Evolutionary conservation across 106 monocot species (phyloP).

Genomic region (Posidonia australis): DNA sequence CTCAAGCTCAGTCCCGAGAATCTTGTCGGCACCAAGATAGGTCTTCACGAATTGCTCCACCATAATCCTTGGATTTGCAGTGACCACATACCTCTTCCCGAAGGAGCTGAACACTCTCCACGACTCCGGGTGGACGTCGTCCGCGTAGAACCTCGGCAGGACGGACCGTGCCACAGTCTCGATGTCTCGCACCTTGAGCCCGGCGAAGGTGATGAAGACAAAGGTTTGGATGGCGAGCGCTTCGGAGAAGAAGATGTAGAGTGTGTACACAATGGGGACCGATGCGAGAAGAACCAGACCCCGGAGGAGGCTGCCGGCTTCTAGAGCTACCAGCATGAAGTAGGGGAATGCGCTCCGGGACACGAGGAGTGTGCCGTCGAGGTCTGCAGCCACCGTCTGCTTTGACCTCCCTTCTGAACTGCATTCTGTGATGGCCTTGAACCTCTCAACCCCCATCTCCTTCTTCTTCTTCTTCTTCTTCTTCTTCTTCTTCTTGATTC

Average conservation of each 20-base stretch:
- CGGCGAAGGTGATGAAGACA: constrained; percentile 26
- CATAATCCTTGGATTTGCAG: constrained; percentile 29
- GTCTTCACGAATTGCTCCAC: constrained; percentile 25
- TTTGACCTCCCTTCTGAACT: constrained; percentile 21
- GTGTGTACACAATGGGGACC: constrained; percentile 12
- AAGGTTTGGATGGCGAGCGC: constrained; percentile 23
- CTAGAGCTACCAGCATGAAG: constrained; percentile 37
- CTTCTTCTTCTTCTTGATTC: too few species aligned
- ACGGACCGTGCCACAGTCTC: constrained; percentile 28
- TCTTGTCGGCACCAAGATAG: constrained; percentile 21
- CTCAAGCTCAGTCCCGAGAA: constrained; percentile 26
- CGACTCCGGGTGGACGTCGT: constrained; percentile 27
- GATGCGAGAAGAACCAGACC: constrained; percentile 17
- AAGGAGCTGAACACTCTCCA: constrained; percentile 24
- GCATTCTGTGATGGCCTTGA: constrained; percentile 27
- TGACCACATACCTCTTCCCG: constrained; percentile 21
- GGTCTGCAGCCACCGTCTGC: constrained; percentile 32
- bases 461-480: background rate
- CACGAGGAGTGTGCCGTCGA: constrained; percentile 29
- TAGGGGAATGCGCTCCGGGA: constrained; percentile 33
- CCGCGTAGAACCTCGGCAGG: constrained; percentile 29
- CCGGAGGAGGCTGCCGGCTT: constrained; percentile 26
- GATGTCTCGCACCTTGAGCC: constrained; percentile 20
- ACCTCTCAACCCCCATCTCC: background rate
- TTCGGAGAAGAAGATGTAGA: constrained; percentile 21